A percentile compares a stretch with the other conserved stretches of the same genome.
Evolutionary conservation across 2,329 filamentous ascomycete species (phyloP).

Genomic region (Cercospora sp.): DNA sequence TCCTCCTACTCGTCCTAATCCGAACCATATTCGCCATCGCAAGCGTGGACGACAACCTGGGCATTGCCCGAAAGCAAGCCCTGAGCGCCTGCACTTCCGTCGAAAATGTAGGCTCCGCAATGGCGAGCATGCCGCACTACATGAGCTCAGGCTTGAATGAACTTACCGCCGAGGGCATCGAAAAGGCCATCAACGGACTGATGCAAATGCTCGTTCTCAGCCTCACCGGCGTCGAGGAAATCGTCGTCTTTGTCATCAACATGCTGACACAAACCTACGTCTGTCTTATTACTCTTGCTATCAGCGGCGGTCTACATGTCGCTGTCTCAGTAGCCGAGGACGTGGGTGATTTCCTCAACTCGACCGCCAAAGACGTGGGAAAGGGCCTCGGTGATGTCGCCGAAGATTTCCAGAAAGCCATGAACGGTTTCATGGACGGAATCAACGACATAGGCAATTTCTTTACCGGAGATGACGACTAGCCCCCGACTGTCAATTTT

Average conservation of each 20-base stretch:
- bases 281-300: conserved; percentile 81
- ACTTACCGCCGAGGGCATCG: conserved; percentile 75
- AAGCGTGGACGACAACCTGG: conserved; percentile 71
- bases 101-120: conserved; percentile 86
- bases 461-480: conserved; percentile 42
- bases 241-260: conserved; percentile 90
- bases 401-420: conserved; percentile 47
- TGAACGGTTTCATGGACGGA: conserved; percentile 59
- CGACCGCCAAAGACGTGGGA: conserved; percentile 59
- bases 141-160: conserved; percentile 86
- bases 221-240: conserved; percentile 78
- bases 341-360: conserved; percentile 61
- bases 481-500: conserved; percentile 63
- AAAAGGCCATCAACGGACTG: conserved; percentile 75
- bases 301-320: conserved; percentile 75
- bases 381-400: conserved; percentile 52
- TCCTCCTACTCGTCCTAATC: conserved; percentile 81
- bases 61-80: conserved; percentile 74
- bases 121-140: conserved; percentile 98
- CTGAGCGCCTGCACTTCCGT: conserved; percentile 87
- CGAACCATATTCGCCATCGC: conserved; percentile 75
- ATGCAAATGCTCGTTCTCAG: conserved; percentile 76
- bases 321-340: conserved; percentile 64
- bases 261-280: conserved; percentile 87
- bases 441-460: conserved; percentile 47